Base-by-base conservation (phyloP, 129 eudicot species). In the Heracleum sosnowskyi region DNA sequence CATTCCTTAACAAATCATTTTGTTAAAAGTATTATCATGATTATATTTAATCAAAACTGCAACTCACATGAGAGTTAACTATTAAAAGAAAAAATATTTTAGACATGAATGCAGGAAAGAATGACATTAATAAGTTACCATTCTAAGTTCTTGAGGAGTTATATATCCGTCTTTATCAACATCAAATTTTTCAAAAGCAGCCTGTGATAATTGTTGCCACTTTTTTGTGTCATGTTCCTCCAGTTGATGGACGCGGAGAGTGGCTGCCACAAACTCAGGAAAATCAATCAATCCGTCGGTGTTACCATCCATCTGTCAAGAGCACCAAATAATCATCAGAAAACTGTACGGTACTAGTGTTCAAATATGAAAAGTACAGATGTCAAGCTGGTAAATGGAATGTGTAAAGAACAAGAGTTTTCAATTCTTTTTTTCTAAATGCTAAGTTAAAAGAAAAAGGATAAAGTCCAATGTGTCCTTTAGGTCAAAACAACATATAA, bases 261-360 rank as follows among this genome's bases (percentile, higher is more conserved):
- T 92, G n/a, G 99, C 99, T 53, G 99, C 99, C 68, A 95, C 99
- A 86, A 95, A 95, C 89, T 95, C 99, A 1, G 89, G 74, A 85
- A 95, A 95, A 86, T 95, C 99, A 81, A 95, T 93, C 29, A 91
- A 90, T 29, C 99, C 99, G 81, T 95, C 99, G 5, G 99, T 90
- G 81, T 95, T 95, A 85, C 95, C 87, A 81, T 95, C 99, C 16
- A 95, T 92, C 99, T 95, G 95, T 75, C 74, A 77, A 81, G 55
- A 77, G 53, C 69, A 79, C 80, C 77, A 28, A 74, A 64, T 35
- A 73, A 81, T 34, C 47, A 70, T 82, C 34, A 26, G 77, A 69
- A 76, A 76, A 35, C 11, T 51, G 64, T 28, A 42, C 39, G n/a
- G 17, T 28, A 26, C 51, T 55, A n/a, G n/a, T n/a, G 26, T 39